Percentiles rank a stretch among this genome's conserved stretches.
Conservation (phyloP, 1,139 yeast genomes). For the Taphrina communis region DNA sequence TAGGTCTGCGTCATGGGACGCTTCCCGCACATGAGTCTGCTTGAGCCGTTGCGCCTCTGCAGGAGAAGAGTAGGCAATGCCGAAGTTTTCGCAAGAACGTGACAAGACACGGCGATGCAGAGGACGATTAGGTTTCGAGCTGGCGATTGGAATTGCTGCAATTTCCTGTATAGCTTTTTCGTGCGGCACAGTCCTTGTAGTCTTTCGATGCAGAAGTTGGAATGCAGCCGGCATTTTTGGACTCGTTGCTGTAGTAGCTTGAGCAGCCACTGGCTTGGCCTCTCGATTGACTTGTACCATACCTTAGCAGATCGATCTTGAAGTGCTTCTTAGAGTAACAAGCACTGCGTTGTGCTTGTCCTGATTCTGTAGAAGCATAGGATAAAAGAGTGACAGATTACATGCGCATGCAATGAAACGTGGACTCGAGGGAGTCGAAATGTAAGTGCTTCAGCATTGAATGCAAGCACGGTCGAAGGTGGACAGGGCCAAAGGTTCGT, state of each 20-base stretch:
- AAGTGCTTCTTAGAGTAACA: background rate
- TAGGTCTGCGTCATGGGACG: conserved; percentile 17
- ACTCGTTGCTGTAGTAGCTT: background rate
- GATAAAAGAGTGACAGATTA: background rate
- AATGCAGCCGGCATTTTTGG: conserved; percentile 34
- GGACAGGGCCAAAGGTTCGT: conserved; percentile 4
- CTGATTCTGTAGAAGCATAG: background rate
- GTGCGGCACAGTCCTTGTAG: background rate
- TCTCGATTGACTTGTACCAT: background rate
- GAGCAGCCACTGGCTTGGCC: background rate
- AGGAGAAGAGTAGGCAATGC: conserved; percentile 30
- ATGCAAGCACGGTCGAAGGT: background rate
- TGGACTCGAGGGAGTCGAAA: background rate
- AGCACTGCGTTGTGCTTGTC: background rate
- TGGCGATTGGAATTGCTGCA: conserved; percentile 6
- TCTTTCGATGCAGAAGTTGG: conserved; percentile 7
- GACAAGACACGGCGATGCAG: conserved; percentile 24
- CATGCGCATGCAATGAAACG: background rate
- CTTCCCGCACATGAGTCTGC: conserved; percentile 12
- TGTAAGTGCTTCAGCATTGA: background rate
- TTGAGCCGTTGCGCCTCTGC: conserved; percentile 28
- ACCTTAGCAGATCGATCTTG: background rate
- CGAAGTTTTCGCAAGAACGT: conserved; percentile 23
- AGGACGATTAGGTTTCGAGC: background rate
- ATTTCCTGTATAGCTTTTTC: conserved; percentile 8